Base-by-base conservation (phyloP, 345 rosid genomes). In the Camelina hispida region DNA sequence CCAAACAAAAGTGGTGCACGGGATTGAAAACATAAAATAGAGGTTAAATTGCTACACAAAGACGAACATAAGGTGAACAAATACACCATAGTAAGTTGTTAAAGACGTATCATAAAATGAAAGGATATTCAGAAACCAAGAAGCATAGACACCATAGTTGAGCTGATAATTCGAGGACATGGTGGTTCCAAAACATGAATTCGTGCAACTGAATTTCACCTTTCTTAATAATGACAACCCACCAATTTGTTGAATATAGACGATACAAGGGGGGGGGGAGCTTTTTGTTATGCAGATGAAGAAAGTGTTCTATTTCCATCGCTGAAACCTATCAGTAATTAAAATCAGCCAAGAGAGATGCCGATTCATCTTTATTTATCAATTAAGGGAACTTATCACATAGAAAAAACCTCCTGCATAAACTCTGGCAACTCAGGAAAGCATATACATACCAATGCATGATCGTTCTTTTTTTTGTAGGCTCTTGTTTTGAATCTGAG, bases 201-300 rank as follows among this genome's bases (percentile, higher is more conserved):
- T 67, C 46, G 40, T 53, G 64, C 66, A 70, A 28, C 71, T 35
- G 60, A 6, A 48, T 37, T 20, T 73, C 77, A 54, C 17, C 4
- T 57, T 56, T n/a, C 34, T 46, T 37, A 56, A 25, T 48, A n/a
- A 44, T 56, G 71, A 44, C 22, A 17, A 81, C 93, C 66, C 64
- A 94, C 98, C 97, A 83, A 91, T 88, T 87, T 91, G 97, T 72
- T 83, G 88, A 73, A 94, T 83, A 76, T 91, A 94, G 66, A 94
- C 84, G 44, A 91, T 80, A 80, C 86, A 82, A 71, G 97, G 96
- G 82, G n/a, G n/a, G n/a, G n/a, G 78, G 78, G 34, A 73, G 79
- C 65, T 81, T 87, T 69, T 79, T 81, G 74, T 84, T 80, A 54
- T 62, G 77, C 75, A 84, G 81, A 66, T 84, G 85, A 23, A 97